These are phyloP conservation scores for Candida xyloterini DNA, from an alignment of 805 yeast genomes.

Conservation along the genomic window DNA sequence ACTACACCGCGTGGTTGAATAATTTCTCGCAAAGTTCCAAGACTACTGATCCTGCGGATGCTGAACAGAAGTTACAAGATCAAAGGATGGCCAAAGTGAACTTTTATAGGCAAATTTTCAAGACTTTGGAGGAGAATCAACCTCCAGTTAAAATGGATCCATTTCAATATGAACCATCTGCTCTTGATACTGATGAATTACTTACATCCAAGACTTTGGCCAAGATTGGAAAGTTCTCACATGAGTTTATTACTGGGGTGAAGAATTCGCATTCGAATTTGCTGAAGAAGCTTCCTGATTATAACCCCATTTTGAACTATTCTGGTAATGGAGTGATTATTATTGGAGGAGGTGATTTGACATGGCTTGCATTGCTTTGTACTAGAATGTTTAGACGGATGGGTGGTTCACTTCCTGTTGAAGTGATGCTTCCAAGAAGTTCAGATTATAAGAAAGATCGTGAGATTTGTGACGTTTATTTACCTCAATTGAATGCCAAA, in stretches of 20 bases:
- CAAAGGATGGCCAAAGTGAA: constrained; percentile 18
- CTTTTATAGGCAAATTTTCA: constrained; percentile 22
- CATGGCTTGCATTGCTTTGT: constrained; percentile 58
- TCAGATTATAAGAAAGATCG: constrained; percentile 39
- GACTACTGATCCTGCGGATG: constrained; percentile 3
- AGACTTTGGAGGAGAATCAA: constrained; percentile 19
- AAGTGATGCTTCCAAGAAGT: constrained; percentile 41
- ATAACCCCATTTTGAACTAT: constrained; percentile 32
- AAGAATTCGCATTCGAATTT: constrained; percentile 32
- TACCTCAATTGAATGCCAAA: constrained; percentile 51
- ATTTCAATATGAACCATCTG: constrained; percentile 15
- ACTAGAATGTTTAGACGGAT: constrained; percentile 46
- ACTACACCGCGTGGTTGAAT: constrained; percentile 25
- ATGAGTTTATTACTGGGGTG: constrained; percentile 27
- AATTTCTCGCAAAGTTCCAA: constrained; percentile 4
- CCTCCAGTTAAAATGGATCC: constrained; percentile 20
- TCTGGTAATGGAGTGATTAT: constrained; percentile 60
- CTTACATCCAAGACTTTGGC: constrained; percentile 11
- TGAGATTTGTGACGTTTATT: constrained; percentile 45
- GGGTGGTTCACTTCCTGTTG: constrained; percentile 46
- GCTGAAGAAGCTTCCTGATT: constrained; percentile 37
- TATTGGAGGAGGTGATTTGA: constrained; percentile 63
- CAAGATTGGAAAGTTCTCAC: constrained; percentile 16
- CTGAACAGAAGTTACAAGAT: constrained; percentile 11
- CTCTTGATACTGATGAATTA: constrained; percentile 3